phyloP scores from a whole-genome alignment of 495 filamentous ascomycete genomes.

The Stereocaulon alpinum region DNA sequence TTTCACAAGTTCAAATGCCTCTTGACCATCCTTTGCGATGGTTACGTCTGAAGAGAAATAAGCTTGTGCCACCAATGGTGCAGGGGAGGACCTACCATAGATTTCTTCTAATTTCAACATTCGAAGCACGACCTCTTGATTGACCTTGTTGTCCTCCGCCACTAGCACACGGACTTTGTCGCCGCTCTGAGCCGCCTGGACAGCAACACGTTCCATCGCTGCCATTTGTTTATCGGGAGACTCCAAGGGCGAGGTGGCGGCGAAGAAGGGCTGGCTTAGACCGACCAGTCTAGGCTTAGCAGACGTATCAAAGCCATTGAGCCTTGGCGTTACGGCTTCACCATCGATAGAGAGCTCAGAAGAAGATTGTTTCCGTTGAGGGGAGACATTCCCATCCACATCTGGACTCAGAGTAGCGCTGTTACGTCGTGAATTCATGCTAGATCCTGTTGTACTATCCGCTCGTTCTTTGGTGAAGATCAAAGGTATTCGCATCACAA shows the following conservation, averaged over 20 bases:
- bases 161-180: constrained; percentile 75
- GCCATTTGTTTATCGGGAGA: constrained; percentile 36
- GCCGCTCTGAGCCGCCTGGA: constrained; percentile 34
- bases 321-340: constrained; percentile 8
- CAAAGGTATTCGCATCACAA: constrained; percentile 77
- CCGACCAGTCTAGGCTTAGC: constrained; percentile 66
- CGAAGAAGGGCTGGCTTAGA: constrained; percentile 77
- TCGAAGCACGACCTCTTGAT: constrained; percentile 80
- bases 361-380: constrained; percentile 15
- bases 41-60: constrained; percentile 48
- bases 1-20: constrained; percentile 78
- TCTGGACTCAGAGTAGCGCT: constrained; percentile 18
- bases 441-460: constrained; percentile 40
- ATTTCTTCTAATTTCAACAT: constrained; percentile 64
- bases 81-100: constrained; percentile 34
- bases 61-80: constrained; percentile 10
- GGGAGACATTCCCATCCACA: constrained; percentile 11
- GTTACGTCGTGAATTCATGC: constrained; percentile 21
- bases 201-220: constrained; percentile 41
- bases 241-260: constrained; percentile 42
- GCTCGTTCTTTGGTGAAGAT: constrained; percentile 58
- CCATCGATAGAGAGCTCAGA: constrained; percentile 24
- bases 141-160: constrained; percentile 90
- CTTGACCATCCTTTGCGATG: constrained; percentile 77
- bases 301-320: constrained; percentile 22